Evolutionary conservation across 2,329 filamentous ascomycete genomes (phyloP).

Genomic region (Epichloe baconii): DNA sequence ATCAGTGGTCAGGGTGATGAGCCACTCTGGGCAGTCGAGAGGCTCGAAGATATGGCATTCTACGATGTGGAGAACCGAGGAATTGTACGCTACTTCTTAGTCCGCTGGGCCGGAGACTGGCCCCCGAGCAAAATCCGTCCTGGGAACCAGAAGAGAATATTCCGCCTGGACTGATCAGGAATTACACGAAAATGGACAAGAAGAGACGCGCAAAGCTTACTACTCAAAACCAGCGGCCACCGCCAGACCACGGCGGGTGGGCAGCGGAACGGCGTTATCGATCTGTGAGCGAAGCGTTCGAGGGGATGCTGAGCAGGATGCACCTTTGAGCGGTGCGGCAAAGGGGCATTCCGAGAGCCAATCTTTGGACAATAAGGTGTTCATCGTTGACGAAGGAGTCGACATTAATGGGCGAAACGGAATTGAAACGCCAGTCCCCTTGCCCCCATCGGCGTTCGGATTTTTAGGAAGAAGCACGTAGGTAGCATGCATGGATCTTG

Average conservation of each 20-base stretch:
- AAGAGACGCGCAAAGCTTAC: constrained; percentile 11
- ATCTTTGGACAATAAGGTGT: constrained; percentile 10
- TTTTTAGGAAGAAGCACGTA: neutral
- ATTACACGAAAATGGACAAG: constrained; percentile 23
- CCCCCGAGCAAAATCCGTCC: constrained; percentile 41
- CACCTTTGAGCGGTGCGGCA: neutral
- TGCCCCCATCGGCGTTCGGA: neutral
- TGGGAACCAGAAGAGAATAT: constrained; percentile 46
- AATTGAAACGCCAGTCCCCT: neutral
- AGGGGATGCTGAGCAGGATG: neutral
- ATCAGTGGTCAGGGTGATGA: constrained; percentile 9
- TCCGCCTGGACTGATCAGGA: constrained; percentile 24
- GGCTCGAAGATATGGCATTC: constrained; percentile 28
- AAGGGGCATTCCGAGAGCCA: neutral
- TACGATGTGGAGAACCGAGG: constrained; percentile 23
- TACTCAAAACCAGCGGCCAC: neutral
- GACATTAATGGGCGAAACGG: neutral
- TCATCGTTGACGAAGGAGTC: constrained; percentile 8
- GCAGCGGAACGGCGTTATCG: constrained; percentile 7
- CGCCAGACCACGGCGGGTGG: neutral
- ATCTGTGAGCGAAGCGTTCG: constrained; percentile 14
- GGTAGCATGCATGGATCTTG: too few relatives aligned
- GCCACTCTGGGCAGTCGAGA: constrained; percentile 29
- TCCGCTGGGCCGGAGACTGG: constrained; percentile 46
- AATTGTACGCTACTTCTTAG: constrained; percentile 32